A percentile compares a stretch with the other conserved stretches of the same genome.
phyloP scores from a whole-genome alignment of 1,284 basidiomycete genomes.

The Irpex sp. region DNA sequence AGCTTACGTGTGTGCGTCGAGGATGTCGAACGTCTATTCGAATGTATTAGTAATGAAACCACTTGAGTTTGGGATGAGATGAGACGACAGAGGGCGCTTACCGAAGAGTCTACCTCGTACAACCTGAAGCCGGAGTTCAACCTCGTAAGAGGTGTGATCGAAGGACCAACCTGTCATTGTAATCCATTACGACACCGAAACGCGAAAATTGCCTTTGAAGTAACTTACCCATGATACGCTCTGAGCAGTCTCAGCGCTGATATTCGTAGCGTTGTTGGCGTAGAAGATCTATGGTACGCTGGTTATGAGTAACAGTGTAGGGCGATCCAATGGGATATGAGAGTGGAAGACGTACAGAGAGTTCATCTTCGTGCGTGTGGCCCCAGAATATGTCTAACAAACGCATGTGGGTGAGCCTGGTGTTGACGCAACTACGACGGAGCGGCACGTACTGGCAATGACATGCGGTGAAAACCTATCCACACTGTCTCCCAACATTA shows the following conservation, averaged over 20 bases:
- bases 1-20: conserved; percentile 71
- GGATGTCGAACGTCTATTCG: conserved; percentile 63
- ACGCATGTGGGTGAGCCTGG: too few relatives aligned
- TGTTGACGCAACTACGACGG: too few relatives aligned
- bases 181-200: too few relatives aligned
- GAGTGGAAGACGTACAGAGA: conserved; percentile 41
- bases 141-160: conserved; percentile 70
- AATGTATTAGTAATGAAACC: neutral
- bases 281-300: conserved; percentile 59
- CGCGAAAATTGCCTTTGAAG: too few relatives aligned
- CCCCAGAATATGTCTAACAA: conserved; percentile 70
- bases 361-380: conserved; percentile 80
- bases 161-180: conserved; percentile 52
- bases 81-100: conserved; percentile 28
- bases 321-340: too few relatives aligned
- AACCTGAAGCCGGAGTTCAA: conserved; percentile 79
- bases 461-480: conserved; percentile 77
- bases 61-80: neutral
- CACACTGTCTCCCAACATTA: conserved; percentile 43
- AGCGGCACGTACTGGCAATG: conserved; percentile 59
- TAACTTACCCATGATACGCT: conserved; percentile 49
- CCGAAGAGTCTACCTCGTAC: conserved; percentile 74
- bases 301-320: neutral
- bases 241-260: conserved; percentile 54
- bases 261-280: conserved; percentile 64